phyloP scores from a whole-genome alignment of 108 stramenopile species.

The Skeletonema costatum region DNA sequence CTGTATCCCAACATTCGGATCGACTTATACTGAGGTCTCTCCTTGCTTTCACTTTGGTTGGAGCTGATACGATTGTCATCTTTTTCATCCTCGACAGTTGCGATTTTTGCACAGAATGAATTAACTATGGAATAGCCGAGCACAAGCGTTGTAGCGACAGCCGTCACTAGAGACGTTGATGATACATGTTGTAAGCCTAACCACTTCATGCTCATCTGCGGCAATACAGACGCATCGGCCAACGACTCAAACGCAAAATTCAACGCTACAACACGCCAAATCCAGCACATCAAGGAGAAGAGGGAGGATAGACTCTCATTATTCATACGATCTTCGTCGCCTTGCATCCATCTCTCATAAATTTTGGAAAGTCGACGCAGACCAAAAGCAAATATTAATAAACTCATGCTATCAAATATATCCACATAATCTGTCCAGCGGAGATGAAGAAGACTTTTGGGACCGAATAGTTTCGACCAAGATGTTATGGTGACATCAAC shows the following conservation, averaged over 20 bases:
- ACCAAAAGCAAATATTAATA: neutral
- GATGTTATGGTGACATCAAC: neutral
- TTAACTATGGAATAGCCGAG: neutral
- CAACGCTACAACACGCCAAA: neutral
- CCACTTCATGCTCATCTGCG: neutral
- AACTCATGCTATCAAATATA: neutral
- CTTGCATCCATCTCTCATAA: neutral
- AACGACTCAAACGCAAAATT: neutral
- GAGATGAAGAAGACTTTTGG: neutral
- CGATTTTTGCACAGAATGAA: neutral
- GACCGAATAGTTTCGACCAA: neutral
- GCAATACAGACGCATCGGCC: neutral
- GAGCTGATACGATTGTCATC: neutral
- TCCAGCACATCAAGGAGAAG: neutral
- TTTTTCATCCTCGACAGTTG: neutral
- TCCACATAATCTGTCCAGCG: slow-evolving; percentile 4
- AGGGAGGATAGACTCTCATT: neutral
- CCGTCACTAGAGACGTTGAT: neutral
- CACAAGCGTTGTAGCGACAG: neutral
- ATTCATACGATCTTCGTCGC: neutral
- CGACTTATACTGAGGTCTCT: neutral
- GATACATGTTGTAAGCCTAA: neutral
- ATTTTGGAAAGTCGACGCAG: neutral
- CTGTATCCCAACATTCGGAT: neutral
- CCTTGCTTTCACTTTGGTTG: neutral